Evolutionary conservation across 2,329 filamentous ascomycete genomes (phyloP), one percentile per base, ranked within the genome.

Genomic region (Mollisia scopiformis): DNA sequence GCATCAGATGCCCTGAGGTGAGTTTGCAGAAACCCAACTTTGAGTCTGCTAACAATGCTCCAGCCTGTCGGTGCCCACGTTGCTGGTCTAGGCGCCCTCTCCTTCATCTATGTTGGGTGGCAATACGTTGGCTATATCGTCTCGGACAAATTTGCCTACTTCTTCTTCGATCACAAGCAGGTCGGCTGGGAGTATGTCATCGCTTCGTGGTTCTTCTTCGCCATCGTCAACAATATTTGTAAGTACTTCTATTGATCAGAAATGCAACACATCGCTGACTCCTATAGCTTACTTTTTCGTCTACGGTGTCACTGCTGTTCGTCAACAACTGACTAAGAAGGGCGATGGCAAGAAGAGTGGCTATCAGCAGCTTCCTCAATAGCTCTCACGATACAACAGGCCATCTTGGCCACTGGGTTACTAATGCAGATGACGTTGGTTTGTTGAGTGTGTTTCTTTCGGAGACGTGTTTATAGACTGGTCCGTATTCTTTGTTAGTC

Each of bases 1-100:
- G 73, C 55, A 71, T 74, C 51, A 72, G 62, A 55, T 65, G 69
- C 47, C 68, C 65, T 55, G 66, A 62, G 27, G 73, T 73, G 67
- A 62, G 68, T 66, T 19, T 27, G 50, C 35, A 7, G 21, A 41
- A n/a, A 47, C 27, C 27, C 35, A 11, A 50, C 21, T 49, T 43
- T 37, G 5, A 25, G 19, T 31, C 6, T 43, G 47, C 66, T 69
- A 53, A 66, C 51, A 31, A 19, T 21, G n/a, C 5, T 30, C 6
- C 35, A 74, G 73, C 66, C 70, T 30, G 39, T 69, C 56, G 50
- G 58, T 55, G 55, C 59, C 30, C 71, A 71, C 47, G 46, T 68
- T 56, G 37, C 59, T 28, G 67, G 64, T n/a, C 57, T 74, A 8
- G 58, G 65, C 4, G 39, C 64, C 35, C 46, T 74, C 10, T 60